Base-by-base conservation (phyloP, 1,139 yeast genomes). In the Candida sanyaensis region DNA sequence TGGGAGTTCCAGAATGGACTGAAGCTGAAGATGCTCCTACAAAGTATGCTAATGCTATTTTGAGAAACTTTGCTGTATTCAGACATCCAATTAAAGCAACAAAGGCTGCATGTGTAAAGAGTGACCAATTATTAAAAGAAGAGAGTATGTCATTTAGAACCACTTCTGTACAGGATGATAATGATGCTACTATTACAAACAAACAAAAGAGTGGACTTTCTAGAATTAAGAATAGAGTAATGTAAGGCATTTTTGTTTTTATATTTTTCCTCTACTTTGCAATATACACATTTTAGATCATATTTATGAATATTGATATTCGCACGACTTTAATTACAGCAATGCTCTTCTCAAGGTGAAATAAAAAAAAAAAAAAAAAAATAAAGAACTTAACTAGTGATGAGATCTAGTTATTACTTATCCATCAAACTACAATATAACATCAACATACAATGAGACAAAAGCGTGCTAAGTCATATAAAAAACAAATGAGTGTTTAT, bases 381-480 rank as follows among this genome's bases (percentile, higher is more conserved):
- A n/a, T n/a, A 40, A 40, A 40, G 30, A 40, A 24, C 10, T n/a
- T 9, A 24, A 36, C 4, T 29, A 23, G 29, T 24, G 39, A 34
- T 34, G 27, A 36, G 28, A 37, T 31, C 40, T 38, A 38, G 42
- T 36, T 42, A 17, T 11, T 36, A 24, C 8, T 23, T 24, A 23
- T 36, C 39, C 21, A 17, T 5, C 11, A 28, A 36, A 23, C 8
- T 24, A 34, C 28, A 32, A 4, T 41, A 27, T 38, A 34, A 4
- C 27, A 10, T 7, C 34, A 24, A 10, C 29, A 21, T 21, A 43
- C 11, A 28, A 93, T 93, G 99, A 90, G 96, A 77, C 97, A 92
- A 68, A 92, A 92, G 68, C 80, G 99, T 66, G 96, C 97, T 46
- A 93, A 93, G 67, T 79, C 96, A 2, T 93, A 95, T 69, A 85